Percentiles rank a stretch among this genome's conserved stretches.
Conservation (phyloP, 2,329 filamentous ascomycete genomes). For the Neonectria neomacrospora region DNA sequence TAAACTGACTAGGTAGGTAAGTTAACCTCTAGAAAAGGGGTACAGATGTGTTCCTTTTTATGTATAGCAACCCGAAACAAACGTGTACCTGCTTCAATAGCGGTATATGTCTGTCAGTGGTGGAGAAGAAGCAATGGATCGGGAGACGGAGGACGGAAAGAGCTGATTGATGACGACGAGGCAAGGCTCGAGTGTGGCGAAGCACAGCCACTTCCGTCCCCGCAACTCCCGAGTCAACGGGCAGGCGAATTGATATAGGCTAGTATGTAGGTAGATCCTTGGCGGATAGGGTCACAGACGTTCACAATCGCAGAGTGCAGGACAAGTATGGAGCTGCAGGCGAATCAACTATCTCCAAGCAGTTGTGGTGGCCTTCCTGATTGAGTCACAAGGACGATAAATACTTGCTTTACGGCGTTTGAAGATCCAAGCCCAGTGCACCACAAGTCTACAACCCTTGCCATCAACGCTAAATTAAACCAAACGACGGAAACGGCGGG, state of each 20-base stretch:
- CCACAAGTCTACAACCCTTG: neutral
- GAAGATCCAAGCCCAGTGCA: neutral
- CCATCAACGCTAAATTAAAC: neutral
- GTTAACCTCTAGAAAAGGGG: neutral
- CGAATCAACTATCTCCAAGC: neutral
- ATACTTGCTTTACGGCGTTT: neutral
- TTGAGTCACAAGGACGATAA: neutral
- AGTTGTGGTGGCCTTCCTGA: neutral
- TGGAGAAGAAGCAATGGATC: conserved; percentile 1
- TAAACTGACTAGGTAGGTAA: neutral
- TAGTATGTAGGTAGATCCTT: too few species aligned
- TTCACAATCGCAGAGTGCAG: neutral
- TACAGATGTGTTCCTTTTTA: conserved; percentile 21
- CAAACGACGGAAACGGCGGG: conserved; percentile 8
- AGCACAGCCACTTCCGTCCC: conserved; percentile 41
- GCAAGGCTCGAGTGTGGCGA: conserved; percentile 41
- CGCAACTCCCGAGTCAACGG: conserved; percentile 12
- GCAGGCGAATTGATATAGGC: neutral
- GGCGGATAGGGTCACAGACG: neutral
- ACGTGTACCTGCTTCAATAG: conserved; percentile 1
- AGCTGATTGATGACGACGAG: conserved; percentile 29
- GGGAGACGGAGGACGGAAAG: conserved; percentile 2
- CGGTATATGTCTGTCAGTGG: neutral
- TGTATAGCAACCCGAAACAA: conserved; percentile 13
- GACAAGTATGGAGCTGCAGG: neutral